These are phyloP conservation scores for Digitaria exilis DNA, from an alignment of 202 grass and related monocot species.

Conservation along the genomic window DNA sequence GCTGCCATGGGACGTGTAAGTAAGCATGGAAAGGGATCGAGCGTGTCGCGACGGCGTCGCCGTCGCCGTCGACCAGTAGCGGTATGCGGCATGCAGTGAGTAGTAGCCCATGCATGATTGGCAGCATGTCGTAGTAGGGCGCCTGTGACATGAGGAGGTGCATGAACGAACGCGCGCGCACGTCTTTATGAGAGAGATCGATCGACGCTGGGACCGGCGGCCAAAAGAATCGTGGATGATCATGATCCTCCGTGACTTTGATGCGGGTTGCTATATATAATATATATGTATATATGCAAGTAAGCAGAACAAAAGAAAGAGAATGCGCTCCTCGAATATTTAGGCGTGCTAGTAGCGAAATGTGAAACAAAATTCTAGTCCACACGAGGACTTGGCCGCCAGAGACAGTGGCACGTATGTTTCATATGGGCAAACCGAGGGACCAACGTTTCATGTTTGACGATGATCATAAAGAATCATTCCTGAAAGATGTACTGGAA, in stretches of 20 bases:
- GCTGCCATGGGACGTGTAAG: not conserved
- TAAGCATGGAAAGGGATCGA: slow-evolving; percentile 31
- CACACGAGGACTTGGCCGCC: not conserved
- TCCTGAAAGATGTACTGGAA: too few species aligned
- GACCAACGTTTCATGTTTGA: not conserved
- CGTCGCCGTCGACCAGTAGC: not conserved
- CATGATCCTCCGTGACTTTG: not conserved
- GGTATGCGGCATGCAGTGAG: not conserved
- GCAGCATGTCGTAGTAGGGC: not conserved
- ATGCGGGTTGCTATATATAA: not conserved
- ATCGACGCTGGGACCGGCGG: not conserved
- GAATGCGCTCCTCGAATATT: not conserved
- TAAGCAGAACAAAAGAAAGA: too few species aligned
- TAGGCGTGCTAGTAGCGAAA: not conserved
- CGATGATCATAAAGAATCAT: not conserved
- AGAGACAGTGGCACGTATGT: not conserved
- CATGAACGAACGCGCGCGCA: slow-evolving; percentile 9
- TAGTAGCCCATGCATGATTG: slow-evolving; percentile 44
- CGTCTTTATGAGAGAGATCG: not conserved
- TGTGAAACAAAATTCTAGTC: not conserved
- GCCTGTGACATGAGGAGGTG: not conserved
- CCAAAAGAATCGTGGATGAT: not conserved
- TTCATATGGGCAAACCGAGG: not conserved
- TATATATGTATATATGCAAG: not conserved
- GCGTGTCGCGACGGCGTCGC: not conserved